Conservation (phyloP, 1,139 yeast genomes). For the Suhomyces bribrorum region DNA sequence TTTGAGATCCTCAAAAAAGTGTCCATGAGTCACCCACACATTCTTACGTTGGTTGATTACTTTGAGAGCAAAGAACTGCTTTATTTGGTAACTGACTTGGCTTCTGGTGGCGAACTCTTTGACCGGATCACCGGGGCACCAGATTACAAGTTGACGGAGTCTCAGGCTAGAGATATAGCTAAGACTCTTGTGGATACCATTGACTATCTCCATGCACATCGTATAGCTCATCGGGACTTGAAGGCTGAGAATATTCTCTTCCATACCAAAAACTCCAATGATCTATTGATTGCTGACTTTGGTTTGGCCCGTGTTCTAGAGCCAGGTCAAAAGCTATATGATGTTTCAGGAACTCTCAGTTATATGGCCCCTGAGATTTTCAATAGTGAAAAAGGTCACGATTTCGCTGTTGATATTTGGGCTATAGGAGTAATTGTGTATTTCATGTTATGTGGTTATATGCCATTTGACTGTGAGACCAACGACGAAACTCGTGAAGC, state of each 20-base stretch:
- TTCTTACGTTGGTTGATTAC: conserved; percentile 65
- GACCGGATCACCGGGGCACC: conserved; percentile 57
- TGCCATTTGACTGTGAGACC: conserved; percentile 78
- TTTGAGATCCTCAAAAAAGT: conserved; percentile 53
- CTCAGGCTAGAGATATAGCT: conserved; percentile 50
- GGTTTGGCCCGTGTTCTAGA: conserved; percentile 53
- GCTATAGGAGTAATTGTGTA: conserved; percentile 74
- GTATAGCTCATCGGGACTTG: conserved; percentile 45
- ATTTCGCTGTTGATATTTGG: conserved; percentile 70
- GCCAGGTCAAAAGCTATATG: conserved; percentile 19
- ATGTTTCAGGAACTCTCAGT: conserved; percentile 65
- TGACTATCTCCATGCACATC: conserved; percentile 31
- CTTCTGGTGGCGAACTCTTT: conserved; percentile 71
- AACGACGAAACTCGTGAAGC: conserved; percentile 70
- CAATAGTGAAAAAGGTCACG: conserved; percentile 53
- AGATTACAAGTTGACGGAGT: conserved; percentile 36
- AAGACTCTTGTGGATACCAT: conserved; percentile 32
- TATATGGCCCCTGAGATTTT: conserved; percentile 75
- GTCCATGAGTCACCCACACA: conserved; percentile 46
- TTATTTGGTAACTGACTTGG: conserved; percentile 66
- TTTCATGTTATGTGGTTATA: conserved; percentile 71
- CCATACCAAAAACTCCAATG: conserved; percentile 33
- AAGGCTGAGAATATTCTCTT: conserved; percentile 45
- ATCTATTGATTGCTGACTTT: conserved; percentile 67
- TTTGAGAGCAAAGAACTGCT: conserved; percentile 65